Base-by-base conservation (phyloP, 768 basidiomycete species). In the Asterophora parasitica region DNA sequence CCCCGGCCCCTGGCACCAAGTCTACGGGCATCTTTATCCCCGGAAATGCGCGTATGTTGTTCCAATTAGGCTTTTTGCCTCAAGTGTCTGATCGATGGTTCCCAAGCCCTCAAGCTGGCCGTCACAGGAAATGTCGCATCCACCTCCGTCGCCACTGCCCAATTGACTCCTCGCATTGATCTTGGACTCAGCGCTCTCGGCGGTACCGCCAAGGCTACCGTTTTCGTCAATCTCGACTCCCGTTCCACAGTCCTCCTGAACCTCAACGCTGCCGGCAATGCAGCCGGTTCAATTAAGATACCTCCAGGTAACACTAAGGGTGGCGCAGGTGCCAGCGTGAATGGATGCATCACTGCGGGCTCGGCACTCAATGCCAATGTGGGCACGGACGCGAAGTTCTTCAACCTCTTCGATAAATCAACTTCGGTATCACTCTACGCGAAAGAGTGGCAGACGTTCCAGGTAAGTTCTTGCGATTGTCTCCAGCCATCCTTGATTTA, bases 91-190 rank as follows among this genome's bases (percentile, higher is more conserved):
- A n/a, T 41, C 31, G 17, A 37, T 30, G 8, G 30, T 7, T 8
- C n/a, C n/a, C n/a, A 34, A 62, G 66, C 61, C n/a, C 55, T 71
- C 26, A 56, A 58, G 47, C 61, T 71, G 31, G 62, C 66, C 7
- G 66, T 65, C 4, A 55, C 56, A 27, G 67, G 69, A 6, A 55
- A 58, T 34, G 54, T 64, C 11, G 49, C 58, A 1, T 51, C 63
- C 35, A 62, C 61, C 26, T 65, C 61, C 12, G 58, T 53, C 4
- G 28, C 71, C 23, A 48, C 55, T 12, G 72, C 65, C 1, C 69
- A 73, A 47, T 50, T 75, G 35, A 69, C 67, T 44, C 73, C 72
- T 1, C 49, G 54, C 46, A 49, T 71, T 27, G 58, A 67, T 13
- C 59, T 74, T 37, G 68, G 68, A 7, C 50, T 74, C 40, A 49